These are phyloP conservation scores for Aspergillus egyptiacus DNA, from an alignment of 495 filamentous ascomycete genomes.

Conservation along the genomic window DNA sequence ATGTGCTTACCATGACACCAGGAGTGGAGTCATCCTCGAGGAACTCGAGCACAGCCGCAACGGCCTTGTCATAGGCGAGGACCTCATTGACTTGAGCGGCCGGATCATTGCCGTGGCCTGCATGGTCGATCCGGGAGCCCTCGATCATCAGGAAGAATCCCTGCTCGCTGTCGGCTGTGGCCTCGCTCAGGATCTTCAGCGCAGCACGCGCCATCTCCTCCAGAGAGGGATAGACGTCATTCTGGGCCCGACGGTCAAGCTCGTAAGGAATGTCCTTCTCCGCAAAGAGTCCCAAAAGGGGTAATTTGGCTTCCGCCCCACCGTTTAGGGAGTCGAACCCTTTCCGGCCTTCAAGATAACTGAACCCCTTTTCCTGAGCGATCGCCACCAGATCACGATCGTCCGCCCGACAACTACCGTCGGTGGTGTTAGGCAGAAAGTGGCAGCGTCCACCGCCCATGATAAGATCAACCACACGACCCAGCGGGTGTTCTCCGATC, in stretches of 20 bases:
- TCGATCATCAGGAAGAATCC: constrained; percentile 99
- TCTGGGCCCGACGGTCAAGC: constrained; percentile 73
- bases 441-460: constrained; percentile 90
- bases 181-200: constrained; percentile 68
- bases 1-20: constrained; percentile 78
- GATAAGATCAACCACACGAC: constrained; percentile 82
- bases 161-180: constrained; percentile 77
- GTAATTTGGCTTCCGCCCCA: constrained; percentile 69
- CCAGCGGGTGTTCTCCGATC: constrained; percentile 78
- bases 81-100: constrained; percentile 94
- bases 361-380: constrained; percentile 71
- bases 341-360: constrained; percentile 62
- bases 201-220: constrained; percentile 89
- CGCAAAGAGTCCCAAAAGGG: constrained; percentile 83
- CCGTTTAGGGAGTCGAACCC: constrained; percentile 72
- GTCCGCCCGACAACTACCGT: constrained; percentile 72
- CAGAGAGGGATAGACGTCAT: constrained; percentile 77
- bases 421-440: constrained; percentile 75
- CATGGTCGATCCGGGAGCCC: constrained; percentile 92
- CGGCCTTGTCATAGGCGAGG: constrained; percentile 82
- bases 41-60: constrained; percentile 78
- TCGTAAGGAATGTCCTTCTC: constrained; percentile 82
- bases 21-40: constrained; percentile 65
- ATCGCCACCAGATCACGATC: constrained; percentile 60
- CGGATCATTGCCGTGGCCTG: constrained; percentile 91